A percentile compares a stretch with the other conserved stretches of the same genome.
phyloP scores from a whole-genome alignment of 306 rosid genomes.

The Potentilla sterilis region DNA sequence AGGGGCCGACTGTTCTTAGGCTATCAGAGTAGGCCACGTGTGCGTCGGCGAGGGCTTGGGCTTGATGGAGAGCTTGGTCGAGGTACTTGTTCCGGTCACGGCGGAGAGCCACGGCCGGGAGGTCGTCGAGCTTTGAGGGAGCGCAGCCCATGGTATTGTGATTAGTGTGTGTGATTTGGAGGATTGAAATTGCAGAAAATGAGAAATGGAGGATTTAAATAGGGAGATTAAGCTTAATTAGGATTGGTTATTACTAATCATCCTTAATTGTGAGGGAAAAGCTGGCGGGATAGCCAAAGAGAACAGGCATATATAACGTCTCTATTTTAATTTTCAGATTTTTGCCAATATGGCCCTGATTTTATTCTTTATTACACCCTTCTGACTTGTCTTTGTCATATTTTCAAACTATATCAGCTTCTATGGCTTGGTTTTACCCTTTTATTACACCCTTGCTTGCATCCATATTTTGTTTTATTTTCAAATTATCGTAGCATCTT shows the following conservation, averaged over 20 bases:
- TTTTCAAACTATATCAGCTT: no score
- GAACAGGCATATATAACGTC: slow-evolving; percentile 41
- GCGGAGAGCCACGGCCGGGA: slow-evolving; percentile 77
- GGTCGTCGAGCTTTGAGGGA: slow-evolving; percentile 55
- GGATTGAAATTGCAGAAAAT: background rate
- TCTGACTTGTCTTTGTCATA: background rate
- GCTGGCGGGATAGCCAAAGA: slow-evolving; percentile 9
- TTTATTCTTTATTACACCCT: slow-evolving; percentile 15
- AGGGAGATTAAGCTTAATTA: background rate
- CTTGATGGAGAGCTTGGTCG: slow-evolving; percentile 57
- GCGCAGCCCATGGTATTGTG: slow-evolving; percentile 63
- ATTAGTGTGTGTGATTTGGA: background rate
- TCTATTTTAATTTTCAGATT: slow-evolving; percentile 20
- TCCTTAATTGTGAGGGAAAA: background rate
- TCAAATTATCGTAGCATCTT: background rate
- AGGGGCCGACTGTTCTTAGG: slow-evolving; percentile 53
- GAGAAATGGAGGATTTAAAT: background rate
- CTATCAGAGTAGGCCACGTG: slow-evolving; percentile 68
- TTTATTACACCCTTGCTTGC: slow-evolving; percentile 5
- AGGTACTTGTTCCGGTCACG: slow-evolving; percentile 80
- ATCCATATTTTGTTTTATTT: no score
- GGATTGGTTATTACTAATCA: background rate
- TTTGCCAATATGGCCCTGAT: slow-evolving; percentile 3
- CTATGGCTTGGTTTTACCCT: no score
- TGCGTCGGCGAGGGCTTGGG: slow-evolving; percentile 66